Evolutionary conservation across 2,329 filamentous ascomycete species (phyloP), one percentile per base, ranked within the genome.

Genomic region (Dothideomycetidae sp.): DNA sequence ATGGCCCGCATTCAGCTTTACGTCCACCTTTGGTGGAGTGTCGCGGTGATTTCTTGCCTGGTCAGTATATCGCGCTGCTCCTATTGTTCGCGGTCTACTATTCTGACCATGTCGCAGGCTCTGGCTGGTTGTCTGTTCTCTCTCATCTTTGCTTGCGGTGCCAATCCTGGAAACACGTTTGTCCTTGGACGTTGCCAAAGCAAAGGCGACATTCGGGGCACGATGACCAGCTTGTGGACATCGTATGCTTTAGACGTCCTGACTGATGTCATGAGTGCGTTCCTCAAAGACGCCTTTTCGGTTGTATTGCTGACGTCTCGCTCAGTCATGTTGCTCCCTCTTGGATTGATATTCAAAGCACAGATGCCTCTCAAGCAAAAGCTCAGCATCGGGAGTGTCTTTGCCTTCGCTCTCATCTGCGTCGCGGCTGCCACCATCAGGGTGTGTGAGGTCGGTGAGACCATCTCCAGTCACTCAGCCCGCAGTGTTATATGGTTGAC

Each of bases 251-350:
- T 29, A 12, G 35, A 37, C n/a, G 35, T 37, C 3, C 15, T 37
- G 11, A 37, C 35, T 1, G 35, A 37, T 14, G n/a, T 37, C 15
- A 18, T 17, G 10, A 37, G 35, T 37, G 23, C n/a, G 35, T 36
- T 7, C n/a, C 9, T 10, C 13, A 4, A 30, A 15, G 14, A 3
- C 5, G 21, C 13, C 21, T 30, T 3, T 5, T 5, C 14, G 19
- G 10, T 7, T 23, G 7, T 10, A 5, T 5, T 16, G 10, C 33
- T 36, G 33, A 36, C 23, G 10, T 2, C 12, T 9, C 5, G n/a
- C n/a, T n/a, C 15, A 37, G 35, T 37, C 35, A 37, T 37, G 35
- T 17, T 37, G 13, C 14, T 37, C 4, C 35, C 35, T 9, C 35
- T 37, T 4, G 35, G 35, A 3, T 16, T 37, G 2, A 37, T 37